Conservation (phyloP, 352 stramenopile genomes). For the Stramenopiles sp. region DNA sequence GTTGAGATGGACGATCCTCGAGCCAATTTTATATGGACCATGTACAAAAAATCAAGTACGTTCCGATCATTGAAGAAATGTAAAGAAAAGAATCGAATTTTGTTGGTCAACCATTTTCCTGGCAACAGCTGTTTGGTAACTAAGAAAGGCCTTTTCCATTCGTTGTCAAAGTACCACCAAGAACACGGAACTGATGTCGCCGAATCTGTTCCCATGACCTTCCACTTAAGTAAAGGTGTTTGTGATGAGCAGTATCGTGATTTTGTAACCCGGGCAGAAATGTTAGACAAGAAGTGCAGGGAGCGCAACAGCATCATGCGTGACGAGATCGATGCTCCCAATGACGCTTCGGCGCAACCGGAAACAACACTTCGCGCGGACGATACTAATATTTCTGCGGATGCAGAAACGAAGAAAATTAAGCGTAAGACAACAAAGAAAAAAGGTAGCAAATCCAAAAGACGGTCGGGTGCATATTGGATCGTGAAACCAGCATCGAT, state of each 20-base stretch:
- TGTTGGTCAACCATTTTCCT: conserved; percentile 9
- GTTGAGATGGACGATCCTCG: not conserved
- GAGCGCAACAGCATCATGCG: too few species aligned
- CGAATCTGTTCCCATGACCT: not conserved
- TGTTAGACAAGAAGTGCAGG: not conserved
- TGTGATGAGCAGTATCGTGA: not conserved
- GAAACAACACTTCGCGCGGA: not conserved
- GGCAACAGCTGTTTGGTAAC: not conserved
- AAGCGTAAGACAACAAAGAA: not conserved
- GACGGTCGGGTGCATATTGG: conserved; percentile 1
- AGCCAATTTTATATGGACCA: conserved; percentile 11
- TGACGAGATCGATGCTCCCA: not conserved
- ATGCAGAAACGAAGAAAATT: not conserved
- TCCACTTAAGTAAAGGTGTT: not conserved
- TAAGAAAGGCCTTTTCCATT: conserved; percentile 11
- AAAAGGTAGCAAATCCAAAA: not conserved
- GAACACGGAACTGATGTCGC: not conserved
- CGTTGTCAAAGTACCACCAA: not conserved
- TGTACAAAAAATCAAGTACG: conserved; percentile 9
- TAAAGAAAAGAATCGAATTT: not conserved
- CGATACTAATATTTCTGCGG: not conserved
- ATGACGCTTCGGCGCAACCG: not conserved
- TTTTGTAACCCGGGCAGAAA: not conserved
- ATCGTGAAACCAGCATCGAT: not conserved
- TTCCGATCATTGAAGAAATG: not conserved